phyloP scores from a whole-genome alignment of 1,284 basidiomycete genomes.

The Puccinia triticina region DNA sequence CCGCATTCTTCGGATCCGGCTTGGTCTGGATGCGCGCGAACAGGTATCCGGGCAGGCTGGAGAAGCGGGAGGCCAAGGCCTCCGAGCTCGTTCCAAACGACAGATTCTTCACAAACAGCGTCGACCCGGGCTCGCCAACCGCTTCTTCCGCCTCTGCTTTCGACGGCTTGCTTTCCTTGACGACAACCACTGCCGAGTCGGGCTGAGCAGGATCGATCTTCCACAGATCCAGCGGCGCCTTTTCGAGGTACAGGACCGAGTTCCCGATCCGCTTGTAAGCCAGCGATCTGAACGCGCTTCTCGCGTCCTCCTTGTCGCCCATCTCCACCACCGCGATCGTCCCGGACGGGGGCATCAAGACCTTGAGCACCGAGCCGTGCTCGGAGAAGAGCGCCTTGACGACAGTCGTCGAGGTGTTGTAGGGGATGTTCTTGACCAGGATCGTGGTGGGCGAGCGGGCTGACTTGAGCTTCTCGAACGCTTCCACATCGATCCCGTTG shows the following conservation, averaged over 20 bases:
- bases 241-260: slow-evolving; percentile 88
- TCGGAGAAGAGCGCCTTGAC: slow-evolving; percentile 77
- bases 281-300: slow-evolving; percentile 76
- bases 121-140: slow-evolving; percentile 70
- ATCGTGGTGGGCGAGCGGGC: slow-evolving; percentile 71
- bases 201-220: slow-evolving; percentile 44
- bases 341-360: slow-evolving; percentile 87
- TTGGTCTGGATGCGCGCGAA: slow-evolving; percentile 93
- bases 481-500: slow-evolving; percentile 62
- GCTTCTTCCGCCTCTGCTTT: slow-evolving; percentile 60
- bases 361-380: slow-evolving; percentile 74
- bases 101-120: slow-evolving; percentile 93
- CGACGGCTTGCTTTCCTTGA: background rate
- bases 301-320: slow-evolving; percentile 71
- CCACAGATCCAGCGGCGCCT: slow-evolving; percentile 80
- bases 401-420: slow-evolving; percentile 76
- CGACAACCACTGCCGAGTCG: background rate
- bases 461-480: slow-evolving; percentile 25
- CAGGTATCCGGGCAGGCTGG: slow-evolving; percentile 76
- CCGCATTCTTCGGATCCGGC: slow-evolving; percentile 74
- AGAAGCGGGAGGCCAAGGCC: slow-evolving; percentile 72
- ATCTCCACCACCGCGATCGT: slow-evolving; percentile 94
- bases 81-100: slow-evolving; percentile 84
- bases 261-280: slow-evolving; percentile 87
- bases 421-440: slow-evolving; percentile 95